A percentile compares a stretch with the other conserved stretches of the same genome.
phyloP scores from a whole-genome alignment of 495 filamentous ascomycete genomes.

The Trichocladium uniseriatum region DNA sequence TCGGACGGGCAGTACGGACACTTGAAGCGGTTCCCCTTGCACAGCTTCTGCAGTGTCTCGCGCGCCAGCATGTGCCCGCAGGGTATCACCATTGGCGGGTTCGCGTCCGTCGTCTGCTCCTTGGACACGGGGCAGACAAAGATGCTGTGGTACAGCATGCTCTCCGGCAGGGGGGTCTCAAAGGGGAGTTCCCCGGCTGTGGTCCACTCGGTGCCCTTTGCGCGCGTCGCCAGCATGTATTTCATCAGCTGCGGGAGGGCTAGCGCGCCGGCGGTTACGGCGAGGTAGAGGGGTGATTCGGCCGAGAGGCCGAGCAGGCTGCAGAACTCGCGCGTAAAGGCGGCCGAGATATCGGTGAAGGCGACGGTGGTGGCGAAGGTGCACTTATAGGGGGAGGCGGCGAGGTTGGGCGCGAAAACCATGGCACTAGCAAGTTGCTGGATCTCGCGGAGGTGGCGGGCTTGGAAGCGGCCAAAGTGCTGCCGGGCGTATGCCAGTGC shows the following conservation, averaged over 20 bases:
- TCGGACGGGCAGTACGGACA: conserved; percentile 95
- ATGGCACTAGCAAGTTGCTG: conserved; percentile 68
- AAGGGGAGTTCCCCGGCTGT: conserved; percentile 83
- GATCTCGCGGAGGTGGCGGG: conserved; percentile 63
- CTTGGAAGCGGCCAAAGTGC: conserved; percentile 48
- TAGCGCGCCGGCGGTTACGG: conserved; percentile 83
- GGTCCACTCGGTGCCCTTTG: conserved; percentile 90
- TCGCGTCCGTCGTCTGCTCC: conserved; percentile 85
- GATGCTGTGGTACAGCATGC: conserved; percentile 89
- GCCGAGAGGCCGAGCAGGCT: conserved; percentile 79
- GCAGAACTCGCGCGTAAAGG: conserved; percentile 92
- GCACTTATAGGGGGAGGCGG: conserved; percentile 59
- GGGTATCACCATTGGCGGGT: conserved; percentile 96
- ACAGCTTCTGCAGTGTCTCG: conserved; percentile 66
- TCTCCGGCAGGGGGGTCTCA: conserved; percentile 77
- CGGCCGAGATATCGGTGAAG: conserved; percentile 70
- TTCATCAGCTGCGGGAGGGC: conserved; percentile 80
- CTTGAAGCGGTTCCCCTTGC: conserved; percentile 76
- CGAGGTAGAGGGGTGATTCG: conserved; percentile 82
- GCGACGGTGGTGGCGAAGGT: conserved; percentile 64
- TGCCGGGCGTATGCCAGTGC: conserved; percentile 66
- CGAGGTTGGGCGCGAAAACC: conserved; percentile 61
- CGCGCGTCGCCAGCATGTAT: conserved; percentile 68
- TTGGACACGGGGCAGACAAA: conserved; percentile 97
- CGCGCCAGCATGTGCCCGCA: conserved; percentile 91